Conservation (phyloP, 805 yeast species). For the Komagataella mondaviorum region DNA sequence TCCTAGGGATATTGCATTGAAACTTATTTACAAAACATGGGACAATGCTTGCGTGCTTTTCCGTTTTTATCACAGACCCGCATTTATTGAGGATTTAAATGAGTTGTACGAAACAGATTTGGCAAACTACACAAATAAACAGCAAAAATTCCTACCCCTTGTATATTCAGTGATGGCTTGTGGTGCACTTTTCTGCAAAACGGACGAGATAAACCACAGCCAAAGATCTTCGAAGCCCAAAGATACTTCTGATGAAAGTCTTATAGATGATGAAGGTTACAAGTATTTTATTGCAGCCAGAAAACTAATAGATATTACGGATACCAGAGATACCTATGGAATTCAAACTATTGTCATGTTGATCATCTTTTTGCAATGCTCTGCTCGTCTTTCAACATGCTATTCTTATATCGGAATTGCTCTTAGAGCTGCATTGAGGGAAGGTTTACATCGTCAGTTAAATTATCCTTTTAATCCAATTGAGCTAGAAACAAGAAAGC, state of each 20-base stretch:
- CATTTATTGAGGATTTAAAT: conserved; percentile 61
- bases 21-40: conserved; percentile 68
- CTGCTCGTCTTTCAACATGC: conserved; percentile 77
- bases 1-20: conserved; percentile 57
- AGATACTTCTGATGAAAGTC: conserved; percentile 15
- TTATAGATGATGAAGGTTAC: conserved; percentile 64
- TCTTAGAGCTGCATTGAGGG: conserved; percentile 64
- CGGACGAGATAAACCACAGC: conserved; percentile 18
- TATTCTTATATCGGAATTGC: conserved; percentile 87
- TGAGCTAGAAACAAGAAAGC: conserved; percentile 70
- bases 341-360: conserved; percentile 83
- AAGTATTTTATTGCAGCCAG: conserved; percentile 72
- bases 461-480: conserved; percentile 55
- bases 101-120: conserved; percentile 70
- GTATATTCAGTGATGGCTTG: conserved; percentile 82
- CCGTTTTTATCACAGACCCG: conserved; percentile 77
- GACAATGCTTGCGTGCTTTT: conserved; percentile 75
- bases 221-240: conserved; percentile 7
- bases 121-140: conserved; percentile 53
- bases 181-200: conserved; percentile 65
- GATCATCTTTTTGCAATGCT: conserved; percentile 74
- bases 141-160: conserved; percentile 63
- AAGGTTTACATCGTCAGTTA: conserved; percentile 71
- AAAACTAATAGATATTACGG: conserved; percentile 67
- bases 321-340: conserved; percentile 68